Conservation (phyloP, 192 early-diverging fungal species). For the Backusella luteola region DNA sequence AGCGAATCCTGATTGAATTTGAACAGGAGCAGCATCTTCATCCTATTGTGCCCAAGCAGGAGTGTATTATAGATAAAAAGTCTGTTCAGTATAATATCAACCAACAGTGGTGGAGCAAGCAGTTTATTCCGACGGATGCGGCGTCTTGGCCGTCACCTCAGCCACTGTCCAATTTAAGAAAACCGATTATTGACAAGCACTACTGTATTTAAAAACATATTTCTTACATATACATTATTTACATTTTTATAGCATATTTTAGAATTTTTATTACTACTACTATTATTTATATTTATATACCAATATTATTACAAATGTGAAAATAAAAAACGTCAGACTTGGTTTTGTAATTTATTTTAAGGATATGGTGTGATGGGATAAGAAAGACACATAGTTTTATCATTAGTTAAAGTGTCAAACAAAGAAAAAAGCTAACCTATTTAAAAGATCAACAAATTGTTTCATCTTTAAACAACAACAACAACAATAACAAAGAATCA, state of each 20-base stretch:
- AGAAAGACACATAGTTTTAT: neutral
- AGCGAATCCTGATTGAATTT: neutral
- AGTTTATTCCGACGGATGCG: conserved; percentile 8
- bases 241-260: neutral
- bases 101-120: conserved; percentile 1
- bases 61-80: neutral
- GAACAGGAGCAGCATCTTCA: conserved; percentile 7
- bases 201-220: neutral
- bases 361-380: no score
- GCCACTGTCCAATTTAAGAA: neutral
- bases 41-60: neutral
- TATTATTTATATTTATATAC: neutral
- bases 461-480: no score
- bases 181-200: neutral
- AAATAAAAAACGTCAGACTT: no score
- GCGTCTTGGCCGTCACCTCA: conserved; percentile 11
- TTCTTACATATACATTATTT: neutral
- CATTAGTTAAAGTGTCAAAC: neutral
- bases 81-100: neutral
- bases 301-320: neutral
- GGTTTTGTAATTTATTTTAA: no score
- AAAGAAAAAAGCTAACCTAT: no score
- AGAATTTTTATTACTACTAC: no score
- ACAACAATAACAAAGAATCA: no score
- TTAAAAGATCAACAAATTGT: no score